Evolutionary conservation across 2,329 filamentous ascomycete species (phyloP).

Genomic region (Cladophialophora bantiana): DNA sequence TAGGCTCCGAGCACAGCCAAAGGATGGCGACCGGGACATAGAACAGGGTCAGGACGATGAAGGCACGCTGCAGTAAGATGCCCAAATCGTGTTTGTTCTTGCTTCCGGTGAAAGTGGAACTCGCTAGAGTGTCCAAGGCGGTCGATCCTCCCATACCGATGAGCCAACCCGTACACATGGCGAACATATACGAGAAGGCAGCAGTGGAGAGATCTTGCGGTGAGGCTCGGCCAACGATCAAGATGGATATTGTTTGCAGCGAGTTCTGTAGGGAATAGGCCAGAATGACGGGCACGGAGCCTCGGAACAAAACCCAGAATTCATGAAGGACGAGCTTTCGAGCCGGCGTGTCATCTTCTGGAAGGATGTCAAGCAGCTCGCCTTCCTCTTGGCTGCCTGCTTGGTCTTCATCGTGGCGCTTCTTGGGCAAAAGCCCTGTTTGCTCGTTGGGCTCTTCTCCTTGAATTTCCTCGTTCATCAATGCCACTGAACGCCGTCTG

Average conservation of each 20-base stretch:
- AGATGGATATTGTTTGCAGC: slow-evolving; percentile 79
- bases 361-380: slow-evolving; percentile 38
- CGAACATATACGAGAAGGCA: slow-evolving; percentile 93
- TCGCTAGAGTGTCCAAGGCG: slow-evolving; percentile 83
- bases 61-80: slow-evolving; percentile 76
- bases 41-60: slow-evolving; percentile 74
- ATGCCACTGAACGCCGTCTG: slow-evolving; percentile 20
- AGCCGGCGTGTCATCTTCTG: slow-evolving; percentile 42
- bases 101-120: slow-evolving; percentile 81
- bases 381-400: slow-evolving; percentile 34
- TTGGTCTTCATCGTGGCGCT: slow-evolving; percentile 28
- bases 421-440: slow-evolving; percentile 52
- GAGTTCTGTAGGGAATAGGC: slow-evolving; percentile 88
- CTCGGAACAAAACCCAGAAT: slow-evolving; percentile 71
- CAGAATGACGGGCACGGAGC: slow-evolving; percentile 78
- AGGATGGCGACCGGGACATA: slow-evolving; percentile 75
- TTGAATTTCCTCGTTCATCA: slow-evolving; percentile 29
- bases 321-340: slow-evolving; percentile 60
- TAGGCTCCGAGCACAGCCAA: slow-evolving; percentile 75
- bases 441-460: slow-evolving; percentile 48
- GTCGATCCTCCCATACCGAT: slow-evolving; percentile 86
- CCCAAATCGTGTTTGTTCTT: slow-evolving; percentile 80
- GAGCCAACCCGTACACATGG: slow-evolving; percentile 86
- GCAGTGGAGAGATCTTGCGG: slow-evolving; percentile 81
- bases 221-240: slow-evolving; percentile 80